Evolutionary conservation across 306 rosid genomes (phyloP).

Genomic region (Pyrus communis): DNA sequence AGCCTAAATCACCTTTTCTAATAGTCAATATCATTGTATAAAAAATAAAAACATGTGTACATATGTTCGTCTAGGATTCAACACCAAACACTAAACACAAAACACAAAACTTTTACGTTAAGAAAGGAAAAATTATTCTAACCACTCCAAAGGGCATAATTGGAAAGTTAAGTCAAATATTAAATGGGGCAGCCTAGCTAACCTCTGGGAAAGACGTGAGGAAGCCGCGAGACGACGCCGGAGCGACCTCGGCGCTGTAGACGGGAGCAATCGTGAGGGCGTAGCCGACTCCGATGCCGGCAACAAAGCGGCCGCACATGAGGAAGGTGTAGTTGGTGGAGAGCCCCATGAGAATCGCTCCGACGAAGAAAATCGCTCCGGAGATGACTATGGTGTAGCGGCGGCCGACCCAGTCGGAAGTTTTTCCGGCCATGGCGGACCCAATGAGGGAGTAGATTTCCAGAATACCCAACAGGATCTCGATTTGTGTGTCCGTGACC

Average conservation of each 20-base stretch:
- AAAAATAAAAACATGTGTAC: too few relatives aligned
- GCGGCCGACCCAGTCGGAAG: constrained; percentile 70
- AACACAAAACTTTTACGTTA: background rate
- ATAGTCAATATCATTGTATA: too few relatives aligned
- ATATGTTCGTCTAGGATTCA: too few relatives aligned
- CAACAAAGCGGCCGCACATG: constrained; percentile 36
- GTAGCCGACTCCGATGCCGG: constrained; percentile 53
- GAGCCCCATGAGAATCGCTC: constrained; percentile 54
- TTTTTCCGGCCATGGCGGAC: constrained; percentile 45
- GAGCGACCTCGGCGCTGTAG: constrained; percentile 55
- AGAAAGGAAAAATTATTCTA: background rate
- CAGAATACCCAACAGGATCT: constrained; percentile 40
- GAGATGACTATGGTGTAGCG: constrained; percentile 52
- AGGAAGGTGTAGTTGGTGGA: constrained; percentile 45
- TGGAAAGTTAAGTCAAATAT: background rate
- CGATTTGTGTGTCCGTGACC: constrained; percentile 36
- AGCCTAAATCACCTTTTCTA: too few relatives aligned
- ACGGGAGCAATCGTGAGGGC: constrained; percentile 54
- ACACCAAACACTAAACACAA: too few relatives aligned
- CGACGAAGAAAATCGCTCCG: constrained; percentile 42
- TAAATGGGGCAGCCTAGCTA: background rate
- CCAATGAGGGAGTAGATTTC: constrained; percentile 52
- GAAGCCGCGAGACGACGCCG: constrained; percentile 53
- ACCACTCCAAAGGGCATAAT: background rate
- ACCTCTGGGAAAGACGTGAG: constrained; percentile 61